phyloP scores from a whole-genome alignment of 139 green algal genomes.

The Closterium sp. region DNA sequence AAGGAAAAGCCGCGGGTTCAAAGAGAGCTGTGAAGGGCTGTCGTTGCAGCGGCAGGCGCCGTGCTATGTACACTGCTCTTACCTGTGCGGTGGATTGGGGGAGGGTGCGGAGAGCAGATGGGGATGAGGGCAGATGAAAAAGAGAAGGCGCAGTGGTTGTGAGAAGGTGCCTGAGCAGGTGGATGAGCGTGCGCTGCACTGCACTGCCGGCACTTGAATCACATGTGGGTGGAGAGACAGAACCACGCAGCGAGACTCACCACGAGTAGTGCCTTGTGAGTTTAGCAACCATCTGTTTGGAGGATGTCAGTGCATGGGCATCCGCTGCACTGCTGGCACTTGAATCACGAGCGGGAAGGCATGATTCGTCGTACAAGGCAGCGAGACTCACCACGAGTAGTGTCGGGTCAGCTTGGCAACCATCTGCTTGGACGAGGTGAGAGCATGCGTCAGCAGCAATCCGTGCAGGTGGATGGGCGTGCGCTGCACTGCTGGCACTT shows the following conservation, averaged over 20 bases:
- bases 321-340: conserved; percentile 36
- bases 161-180: too few species aligned
- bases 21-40: too few species aligned
- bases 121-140: background rate
- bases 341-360: too few species aligned
- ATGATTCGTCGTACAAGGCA: too few species aligned
- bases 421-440: conserved; percentile 44
- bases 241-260: too few species aligned
- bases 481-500: conserved; percentile 40
- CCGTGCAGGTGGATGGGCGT: conserved; percentile 32
- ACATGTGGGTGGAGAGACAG: too few species aligned
- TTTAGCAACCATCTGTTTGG: conserved; percentile 38
- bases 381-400: conserved; percentile 32
- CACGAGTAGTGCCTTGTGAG: conserved; percentile 43
- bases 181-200: too few species aligned
- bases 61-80: too few species aligned
- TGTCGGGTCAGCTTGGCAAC: conserved; percentile 31
- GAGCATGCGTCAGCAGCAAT: conserved; percentile 26
- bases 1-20: too few species aligned
- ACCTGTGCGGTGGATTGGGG: background rate
- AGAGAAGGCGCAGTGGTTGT: background rate
- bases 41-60: too few species aligned
- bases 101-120: background rate
- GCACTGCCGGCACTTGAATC: too few species aligned
- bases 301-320: conserved; percentile 28